Percentiles rank a stretch among this genome's conserved stretches.
Evolutionary conservation across 164 flowering plant species (phyloP).

Genomic region (Vitis cinerea): DNA sequence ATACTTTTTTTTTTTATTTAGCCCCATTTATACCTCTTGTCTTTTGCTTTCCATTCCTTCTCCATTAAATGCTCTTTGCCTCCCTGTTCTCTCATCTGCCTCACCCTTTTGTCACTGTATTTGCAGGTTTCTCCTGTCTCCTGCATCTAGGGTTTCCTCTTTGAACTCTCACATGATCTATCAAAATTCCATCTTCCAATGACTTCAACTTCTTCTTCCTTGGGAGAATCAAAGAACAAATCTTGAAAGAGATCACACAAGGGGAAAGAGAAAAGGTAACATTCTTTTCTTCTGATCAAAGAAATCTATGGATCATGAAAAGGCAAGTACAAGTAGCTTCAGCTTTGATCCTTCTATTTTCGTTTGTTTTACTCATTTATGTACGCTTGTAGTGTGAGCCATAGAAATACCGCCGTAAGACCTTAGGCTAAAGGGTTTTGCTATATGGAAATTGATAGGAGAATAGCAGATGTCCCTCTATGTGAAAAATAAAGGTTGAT

Average conservation of each 20-base stretch:
- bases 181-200: constrained; percentile 4
- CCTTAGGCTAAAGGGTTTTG: neutral
- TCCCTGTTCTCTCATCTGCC: constrained; percentile 5
- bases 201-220: constrained; percentile 8
- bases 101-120: constrained; percentile 22
- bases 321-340: neutral
- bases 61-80: constrained; percentile 32
- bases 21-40: constrained; percentile 23
- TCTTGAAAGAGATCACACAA: constrained; percentile 13
- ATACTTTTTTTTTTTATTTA: constrained; percentile 10
- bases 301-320: neutral
- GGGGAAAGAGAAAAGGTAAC: constrained; percentile 2
- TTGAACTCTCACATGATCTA: constrained; percentile 12
- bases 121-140: constrained; percentile 11
- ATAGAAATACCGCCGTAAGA: neutral
- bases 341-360: neutral
- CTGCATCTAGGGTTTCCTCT: constrained; percentile 24
- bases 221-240: constrained; percentile 7
- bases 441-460: too few species aligned
- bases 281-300: constrained; percentile 1
- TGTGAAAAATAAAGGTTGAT: neutral
- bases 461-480: too few species aligned
- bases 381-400: neutral
- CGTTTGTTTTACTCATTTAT: neutral
- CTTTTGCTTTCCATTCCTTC: constrained; percentile 26